phyloP scores from a whole-genome alignment of 2,329 filamentous ascomycete species.

The Clonostachys byssicola region DNA sequence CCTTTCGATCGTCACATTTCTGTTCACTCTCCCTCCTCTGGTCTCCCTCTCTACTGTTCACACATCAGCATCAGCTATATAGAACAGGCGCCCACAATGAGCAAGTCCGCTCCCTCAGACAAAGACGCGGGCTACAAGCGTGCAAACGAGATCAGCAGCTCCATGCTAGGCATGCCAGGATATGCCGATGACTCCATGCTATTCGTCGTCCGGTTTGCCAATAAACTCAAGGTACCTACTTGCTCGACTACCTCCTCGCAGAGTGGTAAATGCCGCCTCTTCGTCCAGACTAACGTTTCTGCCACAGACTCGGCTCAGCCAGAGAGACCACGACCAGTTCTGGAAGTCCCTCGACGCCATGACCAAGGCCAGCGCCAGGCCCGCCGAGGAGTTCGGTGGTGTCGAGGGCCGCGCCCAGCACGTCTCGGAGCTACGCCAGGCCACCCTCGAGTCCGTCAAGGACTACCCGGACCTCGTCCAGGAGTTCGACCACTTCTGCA shows the following conservation, averaged over 20 bases:
- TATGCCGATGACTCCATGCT: slow-evolving; percentile 4
- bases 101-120: too few species aligned
- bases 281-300: too few species aligned
- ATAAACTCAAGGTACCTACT: not conserved
- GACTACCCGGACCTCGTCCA: slow-evolving; percentile 17
- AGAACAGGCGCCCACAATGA: too few species aligned
- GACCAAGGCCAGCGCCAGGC: slow-evolving; percentile 9
- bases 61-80: too few species aligned
- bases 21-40: too few species aligned
- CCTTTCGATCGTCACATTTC: too few species aligned
- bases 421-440: slow-evolving; percentile 10
- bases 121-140: not conserved
- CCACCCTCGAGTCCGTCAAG: slow-evolving; percentile 13
- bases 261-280: too few species aligned
- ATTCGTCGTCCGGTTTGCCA: slow-evolving; percentile 2
- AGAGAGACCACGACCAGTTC: slow-evolving; percentile 16
- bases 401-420: slow-evolving; percentile 4
- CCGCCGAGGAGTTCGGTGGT: slow-evolving; percentile 1
- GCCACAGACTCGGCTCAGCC: slow-evolving; percentile 1
- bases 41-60: too few species aligned
- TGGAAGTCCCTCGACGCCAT: slow-evolving; percentile 7
- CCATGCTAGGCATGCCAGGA: slow-evolving; percentile 1
- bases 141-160: slow-evolving; percentile 1
- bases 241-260: not conserved
- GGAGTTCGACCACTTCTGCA: slow-evolving; percentile 17